phyloP scores from a whole-genome alignment of 305 asterid species.

The Stenogyne calaminthoides region DNA sequence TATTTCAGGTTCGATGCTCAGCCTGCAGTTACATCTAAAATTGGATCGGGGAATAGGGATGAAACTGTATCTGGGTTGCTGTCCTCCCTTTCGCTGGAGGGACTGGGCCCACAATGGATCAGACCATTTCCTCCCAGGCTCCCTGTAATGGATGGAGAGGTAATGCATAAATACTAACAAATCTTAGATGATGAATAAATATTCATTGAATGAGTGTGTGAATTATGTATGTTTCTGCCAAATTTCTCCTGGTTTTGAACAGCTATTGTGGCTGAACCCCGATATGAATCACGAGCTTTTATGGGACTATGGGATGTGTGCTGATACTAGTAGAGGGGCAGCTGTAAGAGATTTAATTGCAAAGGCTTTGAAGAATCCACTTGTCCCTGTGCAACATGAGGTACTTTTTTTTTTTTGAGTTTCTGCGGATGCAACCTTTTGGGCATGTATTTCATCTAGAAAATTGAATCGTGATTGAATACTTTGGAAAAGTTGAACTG shows the following conservation, averaged over 20 bases:
- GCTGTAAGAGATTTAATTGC: constrained; percentile 87
- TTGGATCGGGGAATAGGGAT: constrained; percentile 87
- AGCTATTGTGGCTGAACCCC: constrained; percentile 93
- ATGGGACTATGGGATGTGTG: constrained; percentile 99
- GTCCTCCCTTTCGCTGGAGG: constrained; percentile 66
- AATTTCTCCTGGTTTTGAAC: constrained; percentile 37
- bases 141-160: constrained; percentile 90
- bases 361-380: constrained; percentile 91
- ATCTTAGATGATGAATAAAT: constrained; percentile 24
- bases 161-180: constrained; percentile 36
- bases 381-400: constrained; percentile 90
- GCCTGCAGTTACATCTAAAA: constrained; percentile 73
- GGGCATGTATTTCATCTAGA: constrained; percentile 12
- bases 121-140: constrained; percentile 92
- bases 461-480: constrained; percentile 19
- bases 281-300: constrained; percentile 80
- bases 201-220: background rate
- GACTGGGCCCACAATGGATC: constrained; percentile 85
- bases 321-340: constrained; percentile 94
- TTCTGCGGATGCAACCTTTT: constrained; percentile 10
- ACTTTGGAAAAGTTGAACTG: background rate
- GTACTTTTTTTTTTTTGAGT: constrained; percentile 38
- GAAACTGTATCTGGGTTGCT: constrained; percentile 71
- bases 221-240: constrained; percentile 5
- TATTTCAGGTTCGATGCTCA: constrained; percentile 78